phyloP scores from a whole-genome alignment of 257 asterid genomes.

The Solanum sparsipilum region DNA sequence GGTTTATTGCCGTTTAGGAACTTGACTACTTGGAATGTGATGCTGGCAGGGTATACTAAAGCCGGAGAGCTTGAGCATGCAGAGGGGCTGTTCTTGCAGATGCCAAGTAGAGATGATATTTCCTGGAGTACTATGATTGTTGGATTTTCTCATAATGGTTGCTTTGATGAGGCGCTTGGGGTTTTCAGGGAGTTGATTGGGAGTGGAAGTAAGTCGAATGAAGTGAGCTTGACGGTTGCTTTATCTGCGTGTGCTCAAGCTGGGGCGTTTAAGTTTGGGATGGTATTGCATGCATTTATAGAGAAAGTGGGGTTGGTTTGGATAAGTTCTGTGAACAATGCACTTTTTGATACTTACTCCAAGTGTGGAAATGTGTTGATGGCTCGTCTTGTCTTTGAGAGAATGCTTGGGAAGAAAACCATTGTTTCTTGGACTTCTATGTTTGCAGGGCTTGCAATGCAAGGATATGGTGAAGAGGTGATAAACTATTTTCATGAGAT shows the following conservation, averaged over 20 bases:
- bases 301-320: constrained; percentile 57
- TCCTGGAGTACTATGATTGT: constrained; percentile 83
- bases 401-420: constrained; percentile 48
- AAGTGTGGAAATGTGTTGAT: constrained; percentile 65
- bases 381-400: constrained; percentile 60
- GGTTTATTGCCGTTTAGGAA: constrained; percentile 42
- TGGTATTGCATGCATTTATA: constrained; percentile 46
- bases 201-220: constrained; percentile 49
- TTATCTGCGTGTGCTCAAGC: constrained; percentile 75
- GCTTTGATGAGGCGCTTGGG: constrained; percentile 38
- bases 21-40: constrained; percentile 56
- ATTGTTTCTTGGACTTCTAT: constrained; percentile 74
- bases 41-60: constrained; percentile 70
- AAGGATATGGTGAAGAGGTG: constrained; percentile 72
- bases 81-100: constrained; percentile 36
- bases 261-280: constrained; percentile 59
- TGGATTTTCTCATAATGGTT: constrained; percentile 45
- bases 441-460: constrained; percentile 68
- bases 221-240: constrained; percentile 71
- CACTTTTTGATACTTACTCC: constrained; percentile 64
- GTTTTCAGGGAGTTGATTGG: constrained; percentile 42
- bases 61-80: constrained; percentile 50
- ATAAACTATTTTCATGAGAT: constrained; percentile 43
- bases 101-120: constrained; percentile 51
- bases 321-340: constrained; percentile 63